Evolutionary conservation across 2,329 filamentous ascomycete genomes (phyloP).

Genomic region (Pseudogymnoascus sp.): DNA sequence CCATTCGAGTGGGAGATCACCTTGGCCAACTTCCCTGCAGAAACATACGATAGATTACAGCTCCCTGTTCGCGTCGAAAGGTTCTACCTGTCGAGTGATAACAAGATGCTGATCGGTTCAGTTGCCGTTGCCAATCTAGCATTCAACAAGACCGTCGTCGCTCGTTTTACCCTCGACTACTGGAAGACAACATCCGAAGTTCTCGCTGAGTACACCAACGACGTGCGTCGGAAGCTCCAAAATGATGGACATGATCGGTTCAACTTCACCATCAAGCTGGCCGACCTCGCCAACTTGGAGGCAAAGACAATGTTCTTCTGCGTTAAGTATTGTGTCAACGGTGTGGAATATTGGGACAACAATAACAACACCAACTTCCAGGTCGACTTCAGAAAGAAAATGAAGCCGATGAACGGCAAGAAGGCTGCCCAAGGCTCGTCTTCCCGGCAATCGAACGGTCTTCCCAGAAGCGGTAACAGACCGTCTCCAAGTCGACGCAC

Average conservation of each 20-base stretch:
- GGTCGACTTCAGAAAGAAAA: slow-evolving; percentile 81
- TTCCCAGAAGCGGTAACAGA: slow-evolving; percentile 61
- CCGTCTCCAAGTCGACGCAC: slow-evolving; percentile 41
- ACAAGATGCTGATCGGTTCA: slow-evolving; percentile 76
- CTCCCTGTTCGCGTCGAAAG: slow-evolving; percentile 74
- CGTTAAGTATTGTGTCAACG: slow-evolving; percentile 76
- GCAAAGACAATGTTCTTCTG: slow-evolving; percentile 90
- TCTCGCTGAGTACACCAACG: slow-evolving; percentile 75
- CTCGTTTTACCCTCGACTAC: slow-evolving; percentile 91
- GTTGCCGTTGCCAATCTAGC: slow-evolving; percentile 81
- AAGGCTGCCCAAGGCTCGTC: slow-evolving; percentile 43
- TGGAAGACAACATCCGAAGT: slow-evolving; percentile 99
- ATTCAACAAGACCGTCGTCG: slow-evolving; percentile 83
- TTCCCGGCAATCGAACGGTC: slow-evolving; percentile 43
- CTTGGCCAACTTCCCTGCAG: slow-evolving; percentile 71
- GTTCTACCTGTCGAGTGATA: slow-evolving; percentile 79
- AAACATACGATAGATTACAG: slow-evolving; percentile 53
- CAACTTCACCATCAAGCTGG: slow-evolving; percentile 86
- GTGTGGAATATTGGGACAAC: slow-evolving; percentile 92
- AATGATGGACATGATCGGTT: slow-evolving; percentile 75
- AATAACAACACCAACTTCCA: slow-evolving; percentile 84
- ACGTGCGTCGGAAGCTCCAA: slow-evolving; percentile 60
- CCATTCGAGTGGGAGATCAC: slow-evolving; percentile 82
- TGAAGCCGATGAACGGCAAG: slow-evolving; percentile 54
- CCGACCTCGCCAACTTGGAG: slow-evolving; percentile 85